Evolutionary conservation across 805 yeast species (phyloP).

Genomic region (Candida silvatica): DNA sequence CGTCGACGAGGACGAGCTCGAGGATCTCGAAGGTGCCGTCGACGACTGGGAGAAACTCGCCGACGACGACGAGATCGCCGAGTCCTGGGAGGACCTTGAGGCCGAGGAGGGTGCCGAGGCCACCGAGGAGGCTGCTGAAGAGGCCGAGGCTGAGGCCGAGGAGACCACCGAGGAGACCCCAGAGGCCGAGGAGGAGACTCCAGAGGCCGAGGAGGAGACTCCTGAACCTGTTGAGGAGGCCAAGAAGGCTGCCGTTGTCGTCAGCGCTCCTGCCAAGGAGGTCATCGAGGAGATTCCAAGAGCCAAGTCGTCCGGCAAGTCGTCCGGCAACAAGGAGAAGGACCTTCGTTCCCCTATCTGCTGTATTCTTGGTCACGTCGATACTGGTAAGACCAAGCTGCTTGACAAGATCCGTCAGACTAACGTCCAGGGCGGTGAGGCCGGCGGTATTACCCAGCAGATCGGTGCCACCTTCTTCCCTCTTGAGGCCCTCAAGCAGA

Average conservation of each 20-base stretch:
- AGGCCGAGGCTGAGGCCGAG: slow-evolving; percentile 15
- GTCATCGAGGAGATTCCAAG: slow-evolving; percentile 18
- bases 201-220: slow-evolving; percentile 5
- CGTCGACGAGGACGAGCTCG: slow-evolving; percentile 29
- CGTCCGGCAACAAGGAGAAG: slow-evolving; percentile 9
- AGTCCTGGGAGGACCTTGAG: slow-evolving; percentile 41
- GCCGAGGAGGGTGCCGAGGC: slow-evolving; percentile 26
- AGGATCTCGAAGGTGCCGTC: slow-evolving; percentile 37
- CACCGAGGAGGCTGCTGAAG: slow-evolving; percentile 25
- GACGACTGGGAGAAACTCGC: slow-evolving; percentile 87
- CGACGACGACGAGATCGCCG: slow-evolving; percentile 34
- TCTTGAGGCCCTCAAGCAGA: slow-evolving; percentile 82
- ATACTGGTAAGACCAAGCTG: slow-evolving; percentile 97
- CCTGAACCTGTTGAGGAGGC: slow-evolving; percentile 13
- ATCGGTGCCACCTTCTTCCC: slow-evolving; percentile 99
- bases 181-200: slow-evolving; percentile 14
- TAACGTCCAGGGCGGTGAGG: slow-evolving; percentile 99
- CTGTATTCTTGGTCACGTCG: slow-evolving; percentile 98
- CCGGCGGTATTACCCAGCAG: slow-evolving; percentile 99
- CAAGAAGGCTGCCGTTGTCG: slow-evolving; percentile 1
- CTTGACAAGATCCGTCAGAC: slow-evolving; percentile 97
- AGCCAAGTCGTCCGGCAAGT: slow-evolving; percentile 9
- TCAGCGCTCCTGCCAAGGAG: slow-evolving; percentile 19
- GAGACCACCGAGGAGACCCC: slow-evolving; percentile 24
- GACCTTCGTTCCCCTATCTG: slow-evolving; percentile 94